Base-by-base conservation (phyloP, 1,284 basidiomycete genomes). In the Vanrija sp. region DNA sequence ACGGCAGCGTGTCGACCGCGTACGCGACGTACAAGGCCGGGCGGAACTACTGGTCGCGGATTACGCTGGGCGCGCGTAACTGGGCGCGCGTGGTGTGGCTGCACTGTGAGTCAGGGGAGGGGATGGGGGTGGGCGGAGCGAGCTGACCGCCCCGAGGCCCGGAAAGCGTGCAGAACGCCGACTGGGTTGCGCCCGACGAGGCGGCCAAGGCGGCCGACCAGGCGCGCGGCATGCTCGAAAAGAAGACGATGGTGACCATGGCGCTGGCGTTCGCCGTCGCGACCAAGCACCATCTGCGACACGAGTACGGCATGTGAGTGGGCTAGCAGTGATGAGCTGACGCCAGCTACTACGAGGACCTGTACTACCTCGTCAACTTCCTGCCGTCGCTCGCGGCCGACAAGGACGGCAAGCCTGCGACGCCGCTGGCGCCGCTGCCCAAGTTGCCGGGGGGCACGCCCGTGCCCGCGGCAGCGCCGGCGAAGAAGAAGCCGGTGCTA, bases 21-120 rank as follows among this genome's bases (percentile, higher is more conserved):
- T 88, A 87, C 66, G 86, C 87, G 65, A 78, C 85, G 80, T 86
- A 89, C 73, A 85, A 84, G 62, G 87, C 89, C 64, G 87, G 87
- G 3, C 78, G 87, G 44, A 74, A 80, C 46, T 74, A 85, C 21
- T 89, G 87, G 87, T 84, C 84, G 5, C 81, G 84, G 61, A 85
- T 88, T 51, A 81, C 86, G 45, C 73, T 85, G 12, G 81, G 81
- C 10, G 62, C 67, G 1, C 59, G 74, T 23, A 66, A 66, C 10
- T 73, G 72, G 69, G 66, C 69, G 5, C 57, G 75, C 7, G 44
- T 67, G 0, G 66, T 74, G 0, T 76, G 75, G 75, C 65, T 72
- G 5, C 75, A 76, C 47, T 71, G 71, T 69, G 28, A 51, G 69
- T 34, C 9, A 5, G 34, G 34, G 9, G 12, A 34, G 34, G 34